A percentile compares a stretch with the other conserved stretches of the same genome.
phyloP scores from a whole-genome alignment of 2,329 filamentous ascomycete species.

The Penicillium griseofulvum region DNA sequence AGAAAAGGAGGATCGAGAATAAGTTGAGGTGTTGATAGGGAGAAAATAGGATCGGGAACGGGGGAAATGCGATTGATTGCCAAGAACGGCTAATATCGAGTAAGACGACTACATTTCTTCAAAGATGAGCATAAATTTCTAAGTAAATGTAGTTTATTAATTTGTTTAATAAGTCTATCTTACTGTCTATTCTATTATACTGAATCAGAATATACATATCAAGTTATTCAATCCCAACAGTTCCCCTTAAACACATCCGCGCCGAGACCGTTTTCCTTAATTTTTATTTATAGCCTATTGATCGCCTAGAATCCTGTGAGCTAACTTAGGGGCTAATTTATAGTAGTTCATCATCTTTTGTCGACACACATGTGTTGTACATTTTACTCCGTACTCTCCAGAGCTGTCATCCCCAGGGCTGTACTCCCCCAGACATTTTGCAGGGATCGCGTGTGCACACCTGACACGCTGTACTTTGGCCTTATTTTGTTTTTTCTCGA shows the following conservation, averaged over 20 bases:
- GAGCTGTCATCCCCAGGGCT: too few relatives aligned
- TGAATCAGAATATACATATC: not conserved
- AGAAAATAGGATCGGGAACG: conserved; percentile 22
- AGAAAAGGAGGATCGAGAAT: conserved; percentile 10
- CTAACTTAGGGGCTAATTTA: not conserved
- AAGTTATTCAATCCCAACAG: not conserved
- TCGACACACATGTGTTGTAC: not conserved
- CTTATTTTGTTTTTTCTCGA: not conserved
- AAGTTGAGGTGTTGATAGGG: conserved; percentile 13
- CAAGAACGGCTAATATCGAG: conserved; percentile 14
- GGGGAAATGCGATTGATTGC: conserved; percentile 15
- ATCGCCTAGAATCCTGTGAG: not conserved
- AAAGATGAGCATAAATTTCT: not conserved
- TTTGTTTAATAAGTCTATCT: not conserved
- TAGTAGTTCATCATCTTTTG: not conserved
- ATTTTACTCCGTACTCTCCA: not conserved
- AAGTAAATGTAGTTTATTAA: not conserved
- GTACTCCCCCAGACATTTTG: not conserved
- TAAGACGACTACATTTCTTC: conserved; percentile 1
- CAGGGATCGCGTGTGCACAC: conserved; percentile 1
- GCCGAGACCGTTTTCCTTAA: not conserved
- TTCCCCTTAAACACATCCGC: not conserved
- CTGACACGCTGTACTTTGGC: not conserved
- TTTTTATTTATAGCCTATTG: conserved; percentile 7
- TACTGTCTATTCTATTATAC: not conserved